phyloP scores from a whole-genome alignment of 106 monocot species.

The Apostasia shenzhenica region DNA sequence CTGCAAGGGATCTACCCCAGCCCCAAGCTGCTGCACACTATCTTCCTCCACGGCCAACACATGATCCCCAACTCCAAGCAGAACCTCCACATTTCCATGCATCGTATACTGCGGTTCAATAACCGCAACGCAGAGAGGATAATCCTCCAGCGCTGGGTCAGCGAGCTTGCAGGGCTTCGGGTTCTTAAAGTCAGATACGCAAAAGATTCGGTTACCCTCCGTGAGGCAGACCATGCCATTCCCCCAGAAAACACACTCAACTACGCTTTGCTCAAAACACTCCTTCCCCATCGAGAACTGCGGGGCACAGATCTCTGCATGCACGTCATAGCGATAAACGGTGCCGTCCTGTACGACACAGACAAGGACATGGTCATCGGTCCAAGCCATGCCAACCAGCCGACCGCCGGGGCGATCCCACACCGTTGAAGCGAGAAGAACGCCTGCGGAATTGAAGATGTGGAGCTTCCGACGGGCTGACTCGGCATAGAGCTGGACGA shows the following conservation, averaged over 20 bases:
- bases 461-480: constrained; percentile 84
- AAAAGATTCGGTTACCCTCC: constrained; percentile 49
- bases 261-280: constrained; percentile 58
- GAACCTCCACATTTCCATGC: constrained; percentile 90
- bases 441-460: constrained; percentile 72
- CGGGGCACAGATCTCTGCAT: constrained; percentile 24
- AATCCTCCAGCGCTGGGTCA: constrained; percentile 48
- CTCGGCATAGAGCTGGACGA: constrained; percentile 84
- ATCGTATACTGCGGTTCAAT: constrained; percentile 90
- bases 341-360: constrained; percentile 77
- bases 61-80: constrained; percentile 56
- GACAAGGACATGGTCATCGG: constrained; percentile 47
- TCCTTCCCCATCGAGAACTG: constrained; percentile 66
- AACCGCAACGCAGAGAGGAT: constrained; percentile 68
- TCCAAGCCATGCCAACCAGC: constrained; percentile 78
- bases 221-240: constrained; percentile 70
- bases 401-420: constrained; percentile 87
- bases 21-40: constrained; percentile 54
- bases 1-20: constrained; percentile 65
- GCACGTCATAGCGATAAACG: constrained; percentile 57
- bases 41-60: constrained; percentile 87
- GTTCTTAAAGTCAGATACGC: constrained; percentile 64
- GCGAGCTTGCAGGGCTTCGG: constrained; percentile 59
- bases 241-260: constrained; percentile 77
- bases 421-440: constrained; percentile 49